Percentiles rank a stretch among this genome's conserved stretches.
These are phyloP conservation scores for Scutellaria barbata DNA, from an alignment of 257 asterid species.

Conservation along the genomic window DNA sequence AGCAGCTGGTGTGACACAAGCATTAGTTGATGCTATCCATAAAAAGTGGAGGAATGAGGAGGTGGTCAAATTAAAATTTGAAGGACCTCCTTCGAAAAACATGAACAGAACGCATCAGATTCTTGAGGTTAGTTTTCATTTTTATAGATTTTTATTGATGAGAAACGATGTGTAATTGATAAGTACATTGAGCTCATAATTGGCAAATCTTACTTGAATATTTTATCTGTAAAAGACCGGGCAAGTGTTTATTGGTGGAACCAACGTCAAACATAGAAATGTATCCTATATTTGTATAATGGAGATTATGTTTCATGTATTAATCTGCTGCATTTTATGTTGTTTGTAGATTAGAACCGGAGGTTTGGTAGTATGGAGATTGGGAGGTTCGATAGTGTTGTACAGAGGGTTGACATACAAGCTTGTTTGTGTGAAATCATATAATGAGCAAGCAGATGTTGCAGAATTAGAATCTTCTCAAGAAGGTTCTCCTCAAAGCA, in stretches of 20 bases:
- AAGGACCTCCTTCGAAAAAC: constrained; percentile 79
- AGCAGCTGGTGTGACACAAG: constrained; percentile 79
- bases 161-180: neutral
- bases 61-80: constrained; percentile 82
- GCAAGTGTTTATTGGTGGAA: too few species aligned
- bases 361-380: constrained; percentile 89
- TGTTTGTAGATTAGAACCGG: constrained; percentile 81
- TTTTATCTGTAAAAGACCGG: neutral
- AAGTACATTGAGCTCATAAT: neutral
- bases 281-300: neutral
- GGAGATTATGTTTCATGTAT: constrained; percentile 30
- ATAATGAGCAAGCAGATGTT: constrained; percentile 44
- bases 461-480: constrained; percentile 36
- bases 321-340: constrained; percentile 40
- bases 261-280: too few species aligned
- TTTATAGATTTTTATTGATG: neutral
- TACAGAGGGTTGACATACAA: constrained; percentile 83
- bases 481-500: constrained; percentile 37
- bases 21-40: constrained; percentile 65
- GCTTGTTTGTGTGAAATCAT: constrained; percentile 73
- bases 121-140: constrained; percentile 73
- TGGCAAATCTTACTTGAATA: neutral
- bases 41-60: constrained; percentile 84
- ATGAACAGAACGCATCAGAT: constrained; percentile 82
- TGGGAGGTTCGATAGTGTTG: constrained; percentile 80